Evolutionary conservation across 2,329 filamentous ascomycete species (phyloP).

Genomic region (Aspergillus sp.): DNA sequence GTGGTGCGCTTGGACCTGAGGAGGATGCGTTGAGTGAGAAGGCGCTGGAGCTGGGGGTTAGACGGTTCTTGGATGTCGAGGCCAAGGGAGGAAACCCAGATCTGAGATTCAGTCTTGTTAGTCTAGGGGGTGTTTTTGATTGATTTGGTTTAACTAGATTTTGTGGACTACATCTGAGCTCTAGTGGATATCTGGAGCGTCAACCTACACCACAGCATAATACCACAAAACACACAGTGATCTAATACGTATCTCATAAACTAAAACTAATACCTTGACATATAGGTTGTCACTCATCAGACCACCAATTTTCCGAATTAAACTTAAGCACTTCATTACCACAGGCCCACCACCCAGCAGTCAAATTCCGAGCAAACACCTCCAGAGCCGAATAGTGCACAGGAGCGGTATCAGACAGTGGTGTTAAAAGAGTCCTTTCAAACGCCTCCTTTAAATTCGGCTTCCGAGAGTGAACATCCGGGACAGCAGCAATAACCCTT

Average conservation of each 20-base stretch:
- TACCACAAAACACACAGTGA: background rate
- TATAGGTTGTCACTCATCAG: slow-evolving; percentile 9
- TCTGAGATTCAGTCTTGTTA: slow-evolving; percentile 64
- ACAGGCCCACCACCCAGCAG: slow-evolving; percentile 62
- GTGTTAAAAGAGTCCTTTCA: slow-evolving; percentile 45
- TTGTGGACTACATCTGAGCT: background rate
- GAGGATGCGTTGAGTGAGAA: slow-evolving; percentile 75
- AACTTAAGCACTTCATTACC: slow-evolving; percentile 64
- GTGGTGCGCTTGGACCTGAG: slow-evolving; percentile 57
- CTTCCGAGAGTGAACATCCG: slow-evolving; percentile 66
- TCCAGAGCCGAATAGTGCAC: slow-evolving; percentile 54
- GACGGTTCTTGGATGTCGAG: slow-evolving; percentile 60
- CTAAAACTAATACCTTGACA: background rate
- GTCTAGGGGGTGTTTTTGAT: slow-evolving; percentile 57
- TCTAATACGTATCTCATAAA: background rate
- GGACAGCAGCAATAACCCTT: slow-evolving; percentile 58
- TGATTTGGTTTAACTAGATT: slow-evolving; percentile 36
- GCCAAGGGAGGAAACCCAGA: slow-evolving; percentile 54
- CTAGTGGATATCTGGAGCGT: background rate
- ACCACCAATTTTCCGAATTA: slow-evolving; percentile 56
- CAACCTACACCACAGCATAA: background rate
- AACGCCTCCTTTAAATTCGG: slow-evolving; percentile 59
- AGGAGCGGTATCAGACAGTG: background rate
- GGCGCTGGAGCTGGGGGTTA: slow-evolving; percentile 70
- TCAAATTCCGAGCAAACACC: slow-evolving; percentile 60